Base-by-base conservation (phyloP, 2,329 filamentous ascomycete species). In the Arthrinium phaeospermum region DNA sequence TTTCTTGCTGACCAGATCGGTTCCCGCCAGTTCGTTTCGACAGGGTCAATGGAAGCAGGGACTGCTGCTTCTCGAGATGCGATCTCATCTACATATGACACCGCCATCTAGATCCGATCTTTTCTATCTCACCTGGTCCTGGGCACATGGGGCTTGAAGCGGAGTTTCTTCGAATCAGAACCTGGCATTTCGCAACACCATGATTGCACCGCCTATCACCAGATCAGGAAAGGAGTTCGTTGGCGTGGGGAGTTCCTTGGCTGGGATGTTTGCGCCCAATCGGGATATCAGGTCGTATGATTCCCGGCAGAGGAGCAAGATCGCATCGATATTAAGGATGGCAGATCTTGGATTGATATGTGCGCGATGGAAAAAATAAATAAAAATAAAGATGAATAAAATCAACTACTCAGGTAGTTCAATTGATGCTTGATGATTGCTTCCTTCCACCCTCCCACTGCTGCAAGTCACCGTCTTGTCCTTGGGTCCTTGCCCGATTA, bases 91-190 rank as follows among this genome's bases (percentile, higher is more conserved):
- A 47, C 46, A 47, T 47, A 64, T 64, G 57, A 64, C 57, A 41
- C 57, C 57, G 57, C 57, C 57, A 64, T 64, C 57, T 64, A 64
- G 57, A 64, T 64, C 57, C 34, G 57, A 64, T 64, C 57, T 64
- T 64, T 64, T 64, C 34, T 34, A 41, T 64, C 30, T 41, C 34
- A 41, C 34, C 30, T 64, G 57, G 57, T 64, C 57, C 57, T 41
- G 57, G 57, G 19, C 57, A 24, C 57, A 64, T 64, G 57, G 57
- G 57, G 57, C 57, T 64, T 37, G 2, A 30, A 64, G 57, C 57
- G 57, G 57, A 64, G 57, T 64, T 64, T 64, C 22, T 64, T 64
- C 57, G 57, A 64, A 64, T 64, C 57, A 64, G 30, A 64, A 41
- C 57, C 53, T 61, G 7, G 16, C 53, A 61, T 34, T 30, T 64